Evolutionary conservation across 2,329 filamentous ascomycete species (phyloP).

Genomic region (Aspergillus phoenicis): DNA sequence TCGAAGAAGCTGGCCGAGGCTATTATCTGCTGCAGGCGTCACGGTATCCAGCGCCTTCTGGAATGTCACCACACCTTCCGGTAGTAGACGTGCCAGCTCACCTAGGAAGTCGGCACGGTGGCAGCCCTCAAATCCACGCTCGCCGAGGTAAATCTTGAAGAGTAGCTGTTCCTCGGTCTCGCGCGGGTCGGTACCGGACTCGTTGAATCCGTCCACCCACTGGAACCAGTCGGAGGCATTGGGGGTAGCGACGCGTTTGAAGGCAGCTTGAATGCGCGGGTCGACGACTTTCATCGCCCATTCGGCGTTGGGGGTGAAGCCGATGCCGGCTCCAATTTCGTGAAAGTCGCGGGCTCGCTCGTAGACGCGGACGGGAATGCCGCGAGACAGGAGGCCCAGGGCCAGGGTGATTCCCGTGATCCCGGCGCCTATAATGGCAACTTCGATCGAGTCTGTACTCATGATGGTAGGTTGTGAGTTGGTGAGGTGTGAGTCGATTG

Average conservation of each 20-base stretch:
- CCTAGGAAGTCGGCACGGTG: constrained; percentile 46
- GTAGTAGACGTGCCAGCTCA: constrained; percentile 44
- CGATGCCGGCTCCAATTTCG: constrained; percentile 9
- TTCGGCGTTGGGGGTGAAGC: constrained; percentile 1
- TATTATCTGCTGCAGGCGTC: constrained; percentile 23
- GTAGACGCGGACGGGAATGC: constrained; percentile 6
- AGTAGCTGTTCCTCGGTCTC: constrained; percentile 20
- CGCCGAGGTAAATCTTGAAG: constrained; percentile 9
- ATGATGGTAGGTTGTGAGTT: too few relatives aligned
- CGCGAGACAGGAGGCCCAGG: constrained; percentile 3
- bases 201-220: constrained; percentile 23
- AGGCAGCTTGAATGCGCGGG: constrained; percentile 4
- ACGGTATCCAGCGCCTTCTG: constrained; percentile 38
- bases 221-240: constrained; percentile 5
- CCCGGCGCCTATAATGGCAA: constrained; percentile 13
- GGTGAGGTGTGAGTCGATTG: too few relatives aligned
- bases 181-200: constrained; percentile 20
- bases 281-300: constrained; percentile 2
- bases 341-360: constrained; percentile 1
- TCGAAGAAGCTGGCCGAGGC: neutral
- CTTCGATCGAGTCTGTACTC: neutral
- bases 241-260: neutral
- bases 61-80: constrained; percentile 36
- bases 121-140: constrained; percentile 15
- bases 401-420: constrained; percentile 14